Conservation (phyloP, 1,284 basidiomycete genomes). For the Pseudomicrostroma phylloplanum region DNA sequence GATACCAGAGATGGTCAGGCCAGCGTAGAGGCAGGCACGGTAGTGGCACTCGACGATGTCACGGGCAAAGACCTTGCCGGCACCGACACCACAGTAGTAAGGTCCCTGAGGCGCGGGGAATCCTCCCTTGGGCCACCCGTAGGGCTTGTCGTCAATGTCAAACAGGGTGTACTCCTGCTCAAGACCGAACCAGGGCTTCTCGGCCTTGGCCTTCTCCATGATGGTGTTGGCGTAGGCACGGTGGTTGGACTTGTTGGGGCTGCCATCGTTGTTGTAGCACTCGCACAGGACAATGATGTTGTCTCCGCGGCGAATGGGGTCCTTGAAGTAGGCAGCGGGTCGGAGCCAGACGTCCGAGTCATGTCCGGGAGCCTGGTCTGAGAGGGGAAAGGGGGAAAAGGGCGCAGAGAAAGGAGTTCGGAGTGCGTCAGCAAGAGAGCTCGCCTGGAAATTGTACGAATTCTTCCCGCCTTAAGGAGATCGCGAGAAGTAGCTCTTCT, state of each 20-base stretch:
- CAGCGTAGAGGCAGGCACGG: constrained; percentile 87
- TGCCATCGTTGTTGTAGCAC: constrained; percentile 98
- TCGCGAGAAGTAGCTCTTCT: background rate
- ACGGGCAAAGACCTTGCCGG: constrained; percentile 95
- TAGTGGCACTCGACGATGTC: constrained; percentile 99
- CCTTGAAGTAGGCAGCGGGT: constrained; percentile 93
- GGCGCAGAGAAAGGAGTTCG: constrained; percentile 7
- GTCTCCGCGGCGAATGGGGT: constrained; percentile 96
- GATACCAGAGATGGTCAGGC: constrained; percentile 97
- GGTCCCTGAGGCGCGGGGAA: constrained; percentile 99
- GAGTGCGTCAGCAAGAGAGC: background rate
- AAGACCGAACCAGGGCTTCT: constrained; percentile 88
- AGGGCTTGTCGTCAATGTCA: constrained; percentile 82
- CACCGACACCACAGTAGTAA: constrained; percentile 99
- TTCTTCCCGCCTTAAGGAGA: background rate
- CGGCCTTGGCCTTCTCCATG: constrained; percentile 41
- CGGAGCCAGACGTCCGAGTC: constrained; percentile 98
- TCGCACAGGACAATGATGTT: constrained; percentile 60
- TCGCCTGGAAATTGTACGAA: constrained; percentile 2
- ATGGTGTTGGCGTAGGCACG: constrained; percentile 46
- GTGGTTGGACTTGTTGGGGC: constrained; percentile 94
- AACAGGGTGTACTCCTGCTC: constrained; percentile 99
- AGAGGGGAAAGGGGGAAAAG: background rate
- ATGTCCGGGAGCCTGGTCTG: constrained; percentile 65
- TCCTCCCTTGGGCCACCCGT: constrained; percentile 81